phyloP scores from a whole-genome alignment of 169 alveolate species.

The Cryptosporidium andersoni region DNA sequence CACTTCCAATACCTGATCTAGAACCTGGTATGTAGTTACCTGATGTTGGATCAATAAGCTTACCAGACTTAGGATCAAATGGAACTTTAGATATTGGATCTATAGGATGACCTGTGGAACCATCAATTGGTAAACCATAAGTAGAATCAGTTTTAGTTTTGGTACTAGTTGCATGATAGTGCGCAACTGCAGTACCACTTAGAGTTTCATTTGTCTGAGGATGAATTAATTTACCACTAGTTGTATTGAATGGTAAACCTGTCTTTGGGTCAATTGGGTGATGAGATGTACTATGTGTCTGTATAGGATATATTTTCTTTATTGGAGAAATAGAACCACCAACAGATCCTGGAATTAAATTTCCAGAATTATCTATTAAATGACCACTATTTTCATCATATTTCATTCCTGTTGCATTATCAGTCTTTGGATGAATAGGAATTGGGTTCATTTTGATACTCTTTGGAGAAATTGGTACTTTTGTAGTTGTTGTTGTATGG shows the following conservation, averaged over 20 bases:
- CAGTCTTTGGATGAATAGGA: conserved; percentile 17
- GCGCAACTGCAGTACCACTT: conserved; percentile 21
- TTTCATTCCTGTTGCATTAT: conserved; percentile 34
- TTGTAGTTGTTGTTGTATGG: conserved; percentile 33
- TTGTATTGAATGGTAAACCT: conserved; percentile 68
- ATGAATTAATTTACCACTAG: conserved; percentile 31
- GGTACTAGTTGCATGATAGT: conserved; percentile 9
- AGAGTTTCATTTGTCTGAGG: conserved; percentile 44
- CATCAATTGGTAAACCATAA: conserved; percentile 58
- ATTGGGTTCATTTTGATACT: conserved; percentile 51
- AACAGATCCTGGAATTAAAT: conserved; percentile 65
- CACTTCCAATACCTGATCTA: conserved; percentile 45
- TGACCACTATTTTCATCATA: conserved; percentile 51
- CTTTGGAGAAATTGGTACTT: not conserved
- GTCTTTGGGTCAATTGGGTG: conserved; percentile 52
- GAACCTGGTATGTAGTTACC: conserved; percentile 26
- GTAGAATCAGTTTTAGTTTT: conserved; percentile 45
- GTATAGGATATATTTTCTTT: not conserved
- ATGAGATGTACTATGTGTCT: conserved; percentile 38
- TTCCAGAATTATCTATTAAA: conserved; percentile 3
- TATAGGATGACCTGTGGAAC: conserved; percentile 48
- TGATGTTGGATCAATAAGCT: conserved; percentile 29
- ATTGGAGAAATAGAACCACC: conserved; percentile 30
- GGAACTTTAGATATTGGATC: conserved; percentile 61
- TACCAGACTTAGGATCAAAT: conserved; percentile 41